Percentiles rank a stretch among this genome's conserved stretches.
phyloP scores from a whole-genome alignment of 176 grass and related monocot species.

The Poa pratensis region DNA sequence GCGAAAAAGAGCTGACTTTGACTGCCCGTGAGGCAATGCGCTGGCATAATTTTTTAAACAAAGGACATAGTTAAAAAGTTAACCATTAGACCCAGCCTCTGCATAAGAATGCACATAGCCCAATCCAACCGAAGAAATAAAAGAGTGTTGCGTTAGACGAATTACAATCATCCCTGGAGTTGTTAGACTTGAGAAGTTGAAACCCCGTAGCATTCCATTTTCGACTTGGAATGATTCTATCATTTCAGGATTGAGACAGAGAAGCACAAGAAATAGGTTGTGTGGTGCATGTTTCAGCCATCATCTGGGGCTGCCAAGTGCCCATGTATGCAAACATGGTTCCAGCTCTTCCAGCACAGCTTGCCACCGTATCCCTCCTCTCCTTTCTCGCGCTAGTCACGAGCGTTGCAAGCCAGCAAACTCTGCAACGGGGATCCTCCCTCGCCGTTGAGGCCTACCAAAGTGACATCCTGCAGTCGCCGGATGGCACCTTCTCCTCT shows the following conservation, averaged over 20 bases:
- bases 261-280: not conserved
- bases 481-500: slow-evolving; percentile 46
- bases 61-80: too few relatives aligned
- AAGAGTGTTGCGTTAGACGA: too few relatives aligned
- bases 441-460: slow-evolving; percentile 38
- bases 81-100: too few relatives aligned
- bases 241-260: slow-evolving; percentile 1
- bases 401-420: not conserved
- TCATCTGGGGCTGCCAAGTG: not conserved
- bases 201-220: not conserved
- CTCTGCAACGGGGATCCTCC: slow-evolving; percentile 29
- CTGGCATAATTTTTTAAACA: not conserved
- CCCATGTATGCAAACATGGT: not conserved
- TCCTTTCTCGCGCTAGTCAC: slow-evolving; percentile 12
- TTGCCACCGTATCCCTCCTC: slow-evolving; percentile 14
- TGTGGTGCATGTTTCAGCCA: not conserved
- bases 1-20: not conserved
- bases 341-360: not conserved
- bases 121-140: too few relatives aligned
- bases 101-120: too few relatives aligned
- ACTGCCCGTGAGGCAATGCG: not conserved
- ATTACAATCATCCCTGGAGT: not conserved
- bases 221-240: not conserved
- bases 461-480: slow-evolving; percentile 41
- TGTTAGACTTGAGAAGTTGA: not conserved